Conservation (phyloP, 208 protist species). For the Wallacemonas collosoma region DNA sequence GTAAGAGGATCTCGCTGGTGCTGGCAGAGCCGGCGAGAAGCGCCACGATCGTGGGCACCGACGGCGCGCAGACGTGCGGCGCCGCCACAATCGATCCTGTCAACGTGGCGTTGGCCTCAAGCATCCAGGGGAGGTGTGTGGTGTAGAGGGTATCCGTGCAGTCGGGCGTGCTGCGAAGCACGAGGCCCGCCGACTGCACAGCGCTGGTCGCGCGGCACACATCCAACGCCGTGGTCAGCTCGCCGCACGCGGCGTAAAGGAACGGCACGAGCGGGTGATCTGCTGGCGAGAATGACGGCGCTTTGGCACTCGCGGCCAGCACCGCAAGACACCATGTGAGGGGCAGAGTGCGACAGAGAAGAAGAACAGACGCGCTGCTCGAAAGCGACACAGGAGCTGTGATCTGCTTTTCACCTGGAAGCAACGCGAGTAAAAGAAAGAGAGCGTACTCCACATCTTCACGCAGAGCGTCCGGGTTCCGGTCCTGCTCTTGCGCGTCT, state of each 20-base stretch:
- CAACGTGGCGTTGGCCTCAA: constrained; percentile 18
- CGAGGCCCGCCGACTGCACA: constrained; percentile 25
- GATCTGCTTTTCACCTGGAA: constrained; percentile 16
- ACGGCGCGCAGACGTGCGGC: constrained; percentile 9
- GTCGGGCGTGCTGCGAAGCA: constrained; percentile 18
- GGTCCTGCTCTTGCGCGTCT: not conserved
- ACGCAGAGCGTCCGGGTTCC: too few relatives aligned
- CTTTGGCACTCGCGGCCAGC: not conserved
- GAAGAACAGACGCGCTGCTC: constrained; percentile 15
- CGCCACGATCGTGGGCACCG: constrained; percentile 2
- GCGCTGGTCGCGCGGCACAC: constrained; percentile 28
- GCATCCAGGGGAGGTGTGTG: constrained; percentile 53
- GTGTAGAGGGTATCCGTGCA: constrained; percentile 21
- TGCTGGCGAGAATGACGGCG: too few relatives aligned
- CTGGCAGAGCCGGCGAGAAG: not conserved
- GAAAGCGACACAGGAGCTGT: constrained; percentile 15
- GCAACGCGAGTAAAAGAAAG: constrained; percentile 29
- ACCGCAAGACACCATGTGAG: constrained; percentile 21
- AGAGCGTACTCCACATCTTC: constrained; percentile 31
- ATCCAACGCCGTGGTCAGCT: constrained; percentile 27
- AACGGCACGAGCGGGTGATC: constrained; percentile 18
- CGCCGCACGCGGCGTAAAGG: constrained; percentile 22
- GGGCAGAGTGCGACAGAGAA: constrained; percentile 18
- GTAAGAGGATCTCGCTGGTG: not conserved
- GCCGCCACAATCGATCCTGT: constrained; percentile 13